Conservation (phyloP, 768 basidiomycete genomes). For the Dacryopinax spathularia region DNA sequence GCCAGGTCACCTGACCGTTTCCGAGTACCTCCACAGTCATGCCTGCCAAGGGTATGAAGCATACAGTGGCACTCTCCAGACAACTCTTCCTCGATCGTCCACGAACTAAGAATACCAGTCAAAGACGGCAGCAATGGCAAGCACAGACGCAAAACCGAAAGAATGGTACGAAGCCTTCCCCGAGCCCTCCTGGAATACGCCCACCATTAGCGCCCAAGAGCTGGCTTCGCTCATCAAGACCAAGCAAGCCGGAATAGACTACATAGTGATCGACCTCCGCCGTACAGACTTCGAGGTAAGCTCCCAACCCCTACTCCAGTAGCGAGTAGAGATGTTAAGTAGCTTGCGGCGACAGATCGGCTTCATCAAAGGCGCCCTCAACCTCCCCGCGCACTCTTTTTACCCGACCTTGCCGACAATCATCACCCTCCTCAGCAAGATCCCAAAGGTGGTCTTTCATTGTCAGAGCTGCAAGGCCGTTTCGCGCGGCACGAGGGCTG, state of each 20-base stretch:
- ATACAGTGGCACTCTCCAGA: no score
- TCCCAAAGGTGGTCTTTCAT: conserved; percentile 17
- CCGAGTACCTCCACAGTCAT: no score
- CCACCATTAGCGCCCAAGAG: conserved; percentile 14
- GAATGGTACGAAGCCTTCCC: neutral
- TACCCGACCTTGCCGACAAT: conserved; percentile 25
- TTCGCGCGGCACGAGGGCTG: neutral
- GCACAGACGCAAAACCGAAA: neutral
- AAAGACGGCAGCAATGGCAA: neutral
- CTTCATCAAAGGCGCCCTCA: conserved; percentile 27
- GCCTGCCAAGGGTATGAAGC: no score
- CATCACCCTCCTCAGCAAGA: conserved; percentile 19
- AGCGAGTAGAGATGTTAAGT: no score
- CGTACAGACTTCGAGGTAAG: conserved; percentile 29
- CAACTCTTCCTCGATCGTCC: neutral
- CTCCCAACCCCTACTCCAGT: neutral
- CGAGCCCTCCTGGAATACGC: conserved; percentile 5
- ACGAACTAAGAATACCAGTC: neutral
- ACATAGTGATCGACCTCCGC: conserved; percentile 28
- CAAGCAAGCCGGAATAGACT: conserved; percentile 16
- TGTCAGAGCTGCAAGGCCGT: conserved; percentile 2
- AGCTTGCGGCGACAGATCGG: conserved; percentile 12
- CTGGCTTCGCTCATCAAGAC: conserved; percentile 18
- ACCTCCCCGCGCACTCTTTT: conserved; percentile 34
- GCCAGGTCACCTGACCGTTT: no score